Base-by-base conservation (phyloP, 148 eudicot genomes). In the Rhododendron simsii region DNA sequence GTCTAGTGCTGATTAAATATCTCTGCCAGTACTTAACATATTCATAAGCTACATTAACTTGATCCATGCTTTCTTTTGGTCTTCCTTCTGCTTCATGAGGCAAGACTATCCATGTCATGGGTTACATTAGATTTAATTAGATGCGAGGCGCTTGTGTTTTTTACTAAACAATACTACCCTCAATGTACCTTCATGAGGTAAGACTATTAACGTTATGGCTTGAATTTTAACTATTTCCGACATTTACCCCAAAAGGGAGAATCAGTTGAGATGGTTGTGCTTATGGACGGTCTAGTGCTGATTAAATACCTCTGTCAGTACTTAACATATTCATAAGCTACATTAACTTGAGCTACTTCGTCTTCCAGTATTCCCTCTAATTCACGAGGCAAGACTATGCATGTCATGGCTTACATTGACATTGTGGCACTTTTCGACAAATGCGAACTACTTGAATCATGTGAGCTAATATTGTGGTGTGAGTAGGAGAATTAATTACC, bases 1-100 rank as follows among this genome's bases (percentile, higher is more conserved):
- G 85, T 83, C 85, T 26, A 67, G 78, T 67, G 59, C 59, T 83
- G 44, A 83, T 67, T 83, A 65, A 28, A 44, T 83, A 8, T 20
- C 75, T 28, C 6, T 47, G 41, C 69, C 61, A 67, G 85, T 47
- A 83, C 78, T 83, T 45, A 83, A 83, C 77, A 65, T 45, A 44
- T 67, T 83, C 41, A 83, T 69, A 67, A 83, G 39, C 59, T 65
- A 83, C 13, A 83, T 12, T 2, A 67, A 47, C 20, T 18, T 15
- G 5, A 47, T 44, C 78, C 78, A 83, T 59, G 5, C 44, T 69
- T 57, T 67, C 78, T 69, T 67, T 69, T 55, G 33, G n/a, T 51
- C 7, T 50, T 51, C 41, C 59, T n/a, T n/a, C 63, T 48, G 2
- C 21, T 80, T 50, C 12, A 79, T 47, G 47, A 14, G 63, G 83